phyloP scores from a whole-genome alignment of 208 protist genomes.

The Leishmania aethiopica region DNA sequence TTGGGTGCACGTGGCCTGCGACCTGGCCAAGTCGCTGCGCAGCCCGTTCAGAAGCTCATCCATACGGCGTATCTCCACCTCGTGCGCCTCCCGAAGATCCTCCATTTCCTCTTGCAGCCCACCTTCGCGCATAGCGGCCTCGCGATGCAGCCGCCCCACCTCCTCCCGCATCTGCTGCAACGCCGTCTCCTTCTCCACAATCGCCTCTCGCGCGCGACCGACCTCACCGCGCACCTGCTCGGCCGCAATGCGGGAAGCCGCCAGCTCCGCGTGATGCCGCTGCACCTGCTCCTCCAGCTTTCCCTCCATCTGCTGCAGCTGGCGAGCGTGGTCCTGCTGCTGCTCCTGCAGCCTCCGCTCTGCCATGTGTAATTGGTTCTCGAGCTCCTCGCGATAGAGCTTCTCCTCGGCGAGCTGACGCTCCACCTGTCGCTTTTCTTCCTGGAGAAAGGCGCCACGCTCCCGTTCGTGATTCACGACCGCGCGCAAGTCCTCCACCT shows the following conservation, averaged over 20 bases:
- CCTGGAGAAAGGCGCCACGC: slow-evolving; percentile 36
- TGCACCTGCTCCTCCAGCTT: slow-evolving; percentile 52
- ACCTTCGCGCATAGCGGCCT: slow-evolving; percentile 48
- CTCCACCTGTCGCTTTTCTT: slow-evolving; percentile 45
- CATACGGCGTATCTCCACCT: slow-evolving; percentile 71
- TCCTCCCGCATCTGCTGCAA: slow-evolving; percentile 71
- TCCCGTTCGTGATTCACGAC: slow-evolving; percentile 44
- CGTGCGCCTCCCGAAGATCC: slow-evolving; percentile 54
- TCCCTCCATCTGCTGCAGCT: slow-evolving; percentile 42
- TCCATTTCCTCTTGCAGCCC: slow-evolving; percentile 66
- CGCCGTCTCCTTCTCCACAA: slow-evolving; percentile 45
- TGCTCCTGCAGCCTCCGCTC: slow-evolving; percentile 43
- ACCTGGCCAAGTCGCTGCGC: slow-evolving; percentile 66
- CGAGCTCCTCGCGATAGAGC: slow-evolving; percentile 44
- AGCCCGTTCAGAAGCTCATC: slow-evolving; percentile 83
- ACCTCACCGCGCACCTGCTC: slow-evolving; percentile 59
- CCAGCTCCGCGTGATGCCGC: slow-evolving; percentile 59
- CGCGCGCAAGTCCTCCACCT: slow-evolving; percentile 50
- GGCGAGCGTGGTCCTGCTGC: slow-evolving; percentile 40
- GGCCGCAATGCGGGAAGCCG: slow-evolving; percentile 43
- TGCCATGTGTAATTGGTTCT: slow-evolving; percentile 44
- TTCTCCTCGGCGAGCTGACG: slow-evolving; percentile 42
- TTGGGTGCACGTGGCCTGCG: slow-evolving; percentile 56
- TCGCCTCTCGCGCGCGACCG: slow-evolving; percentile 41
- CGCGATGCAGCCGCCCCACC: slow-evolving; percentile 53